Percentiles rank a stretch among this genome's conserved stretches.
Evolutionary conservation across 345 rosid species (phyloP).

Genomic region (Litchi chinensis): DNA sequence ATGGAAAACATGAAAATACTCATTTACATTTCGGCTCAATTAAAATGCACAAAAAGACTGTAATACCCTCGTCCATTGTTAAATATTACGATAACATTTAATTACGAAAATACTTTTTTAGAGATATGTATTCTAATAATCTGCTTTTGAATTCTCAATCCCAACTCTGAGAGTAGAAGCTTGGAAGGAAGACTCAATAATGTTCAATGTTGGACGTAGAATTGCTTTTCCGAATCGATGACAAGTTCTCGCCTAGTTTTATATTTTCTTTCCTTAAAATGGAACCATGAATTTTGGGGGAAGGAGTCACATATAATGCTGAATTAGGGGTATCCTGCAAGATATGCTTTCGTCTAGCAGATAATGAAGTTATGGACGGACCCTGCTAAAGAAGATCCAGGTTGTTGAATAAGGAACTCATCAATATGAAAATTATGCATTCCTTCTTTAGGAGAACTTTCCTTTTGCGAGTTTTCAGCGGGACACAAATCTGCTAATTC

Average conservation of each 20-base stretch:
- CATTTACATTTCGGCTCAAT: too few species aligned
- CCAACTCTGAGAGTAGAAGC: slow-evolving; percentile 47
- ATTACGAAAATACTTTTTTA: too few species aligned
- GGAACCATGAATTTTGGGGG: slow-evolving; percentile 47
- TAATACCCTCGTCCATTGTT: too few species aligned
- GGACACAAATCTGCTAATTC: slow-evolving; percentile 37
- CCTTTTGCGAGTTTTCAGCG: slow-evolving; percentile 24
- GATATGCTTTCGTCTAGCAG: slow-evolving; percentile 33
- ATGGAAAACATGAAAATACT: too few species aligned
- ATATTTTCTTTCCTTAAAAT: slow-evolving; percentile 44
- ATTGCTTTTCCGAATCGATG: slow-evolving; percentile 47
- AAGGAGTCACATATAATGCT: slow-evolving; percentile 56
- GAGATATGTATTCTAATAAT: slow-evolving; percentile 37
- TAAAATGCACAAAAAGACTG: too few species aligned
- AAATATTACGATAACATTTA: too few species aligned
- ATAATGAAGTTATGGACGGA: slow-evolving; percentile 41
- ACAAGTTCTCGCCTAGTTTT: slow-evolving; percentile 38
- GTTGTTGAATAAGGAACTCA: slow-evolving; percentile 27
- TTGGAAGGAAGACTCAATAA: slow-evolving; percentile 45
- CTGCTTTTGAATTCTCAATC: slow-evolving; percentile 51
- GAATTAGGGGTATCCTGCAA: slow-evolving; percentile 34
- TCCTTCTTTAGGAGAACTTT: slow-evolving; percentile 16
- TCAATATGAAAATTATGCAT: slow-evolving; percentile 15
- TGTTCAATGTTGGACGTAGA: slow-evolving; percentile 43
- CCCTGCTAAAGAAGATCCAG: slow-evolving; percentile 36